Evolutionary conservation across 768 basidiomycete genomes (phyloP).

Genomic region (Vararia minispora): DNA sequence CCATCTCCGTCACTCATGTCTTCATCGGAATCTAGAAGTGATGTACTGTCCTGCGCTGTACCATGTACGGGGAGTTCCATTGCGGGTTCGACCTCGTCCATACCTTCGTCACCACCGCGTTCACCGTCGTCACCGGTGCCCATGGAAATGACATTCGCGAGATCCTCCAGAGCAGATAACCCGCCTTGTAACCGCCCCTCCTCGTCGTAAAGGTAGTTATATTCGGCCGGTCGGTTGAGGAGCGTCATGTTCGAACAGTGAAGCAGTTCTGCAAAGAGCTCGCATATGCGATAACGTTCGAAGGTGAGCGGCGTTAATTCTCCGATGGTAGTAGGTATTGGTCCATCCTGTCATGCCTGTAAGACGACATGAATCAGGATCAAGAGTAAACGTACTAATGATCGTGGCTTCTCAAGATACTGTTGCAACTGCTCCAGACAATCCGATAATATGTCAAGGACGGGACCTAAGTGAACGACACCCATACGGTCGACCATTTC

Average conservation of each 20-base stretch:
- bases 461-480: constrained; percentile 80
- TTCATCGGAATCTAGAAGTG: constrained; percentile 55
- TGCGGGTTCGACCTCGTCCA: constrained; percentile 50
- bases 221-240: constrained; percentile 69
- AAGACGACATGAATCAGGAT: neutral
- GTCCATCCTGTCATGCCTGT: constrained; percentile 38
- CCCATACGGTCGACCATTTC: constrained; percentile 81
- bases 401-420: constrained; percentile 62
- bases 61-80: constrained; percentile 58
- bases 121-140: constrained; percentile 43
- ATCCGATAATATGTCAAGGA: constrained; percentile 65
- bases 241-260: constrained; percentile 99
- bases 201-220: constrained; percentile 61
- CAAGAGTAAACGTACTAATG: constrained; percentile 42
- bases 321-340: constrained; percentile 66
- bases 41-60: constrained; percentile 37
- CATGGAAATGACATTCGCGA: constrained; percentile 74
- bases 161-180: constrained; percentile 68
- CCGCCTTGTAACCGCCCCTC: constrained; percentile 87
- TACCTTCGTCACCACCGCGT: constrained; percentile 47
- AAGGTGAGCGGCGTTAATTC: constrained; percentile 73
- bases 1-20: constrained; percentile 65
- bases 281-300: constrained; percentile 92
- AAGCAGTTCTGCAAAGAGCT: constrained; percentile 90
- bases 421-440: constrained; percentile 58